Evolutionary conservation across 2,329 filamentous ascomycete species (phyloP), one percentile per base, ranked within the genome.

Genomic region (Metarhizium robertsii): DNA sequence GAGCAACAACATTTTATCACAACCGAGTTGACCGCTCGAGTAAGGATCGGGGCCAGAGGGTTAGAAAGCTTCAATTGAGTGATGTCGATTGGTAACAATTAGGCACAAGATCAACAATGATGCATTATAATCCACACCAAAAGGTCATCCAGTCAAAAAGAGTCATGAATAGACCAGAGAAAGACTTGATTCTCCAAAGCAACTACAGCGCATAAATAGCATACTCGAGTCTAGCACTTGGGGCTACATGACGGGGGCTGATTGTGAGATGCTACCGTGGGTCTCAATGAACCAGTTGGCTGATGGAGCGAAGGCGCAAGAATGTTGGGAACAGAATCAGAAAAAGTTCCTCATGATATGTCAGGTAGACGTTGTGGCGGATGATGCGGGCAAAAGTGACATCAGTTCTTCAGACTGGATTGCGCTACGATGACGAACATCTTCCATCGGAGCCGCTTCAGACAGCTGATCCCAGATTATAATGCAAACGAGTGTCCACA

Each of bases 21-120:
- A 79, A 81, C 68, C 79, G 81, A 56, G 61, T 78, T 55, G 83
- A 86, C 50, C 79, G 76, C 64, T 68, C 73, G 52, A 74, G 72
- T 65, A 80, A 79, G 62, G 87, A 86, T 62, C 85, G 88, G 55
- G 83, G 87, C 57, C 91, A 96, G 70, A 87, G 92, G 60, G 85
- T 88, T 57, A 84, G 94, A 65, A 95, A 95, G 72, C 78, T 99
- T 58, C 92, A 97, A 69, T 81, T 97, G 57, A 96, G 90, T 72
- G 94, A 99, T 72, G 90, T 99, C 70, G 92, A 99, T 72, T 99
- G 94, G 94, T 96, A 92, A 65, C 38, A 32, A 7, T 6, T 3
- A 4, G 30, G 6, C 42, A 48, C 7, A 29, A 14, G 16, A 11
- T 48, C 45, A 48, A 48, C 25, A 45, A 11, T 29, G 8, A 8